Conservation (phyloP, 75 land plant genomes). For the Chamaecyparis obtusa region DNA sequence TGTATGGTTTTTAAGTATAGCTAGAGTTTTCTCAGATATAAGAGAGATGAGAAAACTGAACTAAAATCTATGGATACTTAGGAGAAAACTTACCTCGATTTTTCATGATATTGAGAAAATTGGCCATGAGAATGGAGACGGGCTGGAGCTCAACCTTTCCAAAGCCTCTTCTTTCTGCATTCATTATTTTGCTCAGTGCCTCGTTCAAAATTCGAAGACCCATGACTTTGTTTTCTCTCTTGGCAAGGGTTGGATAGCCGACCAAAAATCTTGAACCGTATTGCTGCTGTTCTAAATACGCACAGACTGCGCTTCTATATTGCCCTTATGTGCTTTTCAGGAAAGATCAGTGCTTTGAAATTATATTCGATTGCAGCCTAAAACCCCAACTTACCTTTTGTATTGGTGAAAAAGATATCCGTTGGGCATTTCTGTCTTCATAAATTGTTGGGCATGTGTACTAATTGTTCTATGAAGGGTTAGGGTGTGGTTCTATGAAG, state of each 20-base stretch:
- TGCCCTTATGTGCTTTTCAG: too few species aligned
- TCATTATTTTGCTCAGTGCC: conserved; percentile 63
- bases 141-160: conserved; percentile 45
- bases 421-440: too few species aligned
- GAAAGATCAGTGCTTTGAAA: too few species aligned
- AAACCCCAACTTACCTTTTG: too few species aligned
- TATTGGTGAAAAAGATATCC: too few species aligned
- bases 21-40: neutral
- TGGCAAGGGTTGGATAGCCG: neutral
- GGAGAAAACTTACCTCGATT: conserved; percentile 29
- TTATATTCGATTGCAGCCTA: too few species aligned
- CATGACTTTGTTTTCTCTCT: conserved; percentile 24
- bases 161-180: conserved; percentile 68
- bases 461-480: too few species aligned
- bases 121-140: conserved; percentile 48
- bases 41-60: neutral
- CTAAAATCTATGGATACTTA: too few species aligned
- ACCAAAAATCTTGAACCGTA: neutral
- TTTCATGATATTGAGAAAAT: conserved; percentile 66
- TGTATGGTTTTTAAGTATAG: neutral
- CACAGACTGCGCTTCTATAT: too few species aligned
- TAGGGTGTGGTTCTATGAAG: too few species aligned
- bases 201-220: conserved; percentile 69
- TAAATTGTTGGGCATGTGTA: too few species aligned
- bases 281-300: neutral